Evolutionary conservation across 192 early-diverging fungal species (phyloP).

Genomic region (Umbelopsis sp.): DNA sequence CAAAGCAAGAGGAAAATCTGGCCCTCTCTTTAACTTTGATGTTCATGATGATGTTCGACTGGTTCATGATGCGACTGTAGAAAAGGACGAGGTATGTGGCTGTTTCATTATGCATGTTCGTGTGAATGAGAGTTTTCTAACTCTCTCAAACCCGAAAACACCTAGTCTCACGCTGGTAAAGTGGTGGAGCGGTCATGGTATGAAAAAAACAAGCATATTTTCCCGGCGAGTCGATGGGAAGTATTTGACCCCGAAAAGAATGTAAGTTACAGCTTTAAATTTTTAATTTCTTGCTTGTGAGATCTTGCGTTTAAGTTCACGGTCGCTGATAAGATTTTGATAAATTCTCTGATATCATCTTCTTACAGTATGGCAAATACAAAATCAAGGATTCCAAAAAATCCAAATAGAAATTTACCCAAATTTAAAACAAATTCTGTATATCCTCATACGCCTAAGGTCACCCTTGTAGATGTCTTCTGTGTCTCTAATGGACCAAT

Average conservation of each 20-base stretch:
- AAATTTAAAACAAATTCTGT: too few species aligned
- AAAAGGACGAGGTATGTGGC: conserved; percentile 78
- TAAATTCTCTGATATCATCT: neutral
- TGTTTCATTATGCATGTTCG: neutral
- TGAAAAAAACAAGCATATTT: conserved; percentile 94
- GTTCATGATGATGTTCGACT: conserved; percentile 93
- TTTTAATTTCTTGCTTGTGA: too few species aligned
- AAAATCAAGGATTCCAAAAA: conserved; percentile 38
- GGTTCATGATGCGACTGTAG: conserved; percentile 76
- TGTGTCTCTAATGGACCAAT: too few species aligned
- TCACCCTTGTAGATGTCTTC: too few species aligned
- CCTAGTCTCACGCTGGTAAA: conserved; percentile 89
- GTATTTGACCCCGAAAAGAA: conserved; percentile 83
- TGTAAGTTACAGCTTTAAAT: conserved; percentile 24
- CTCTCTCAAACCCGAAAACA: neutral
- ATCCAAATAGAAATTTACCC: neutral
- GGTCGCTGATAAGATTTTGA: neutral
- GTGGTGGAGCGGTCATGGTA: conserved; percentile 91
- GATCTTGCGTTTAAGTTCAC: neutral
- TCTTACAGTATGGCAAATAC: conserved; percentile 57
- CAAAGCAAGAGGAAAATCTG: conserved; percentile 94
- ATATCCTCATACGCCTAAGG: too few species aligned
- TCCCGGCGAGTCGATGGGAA: conserved; percentile 93
- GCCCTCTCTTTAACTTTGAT: conserved; percentile 92
- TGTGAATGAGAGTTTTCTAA: neutral